These are phyloP conservation scores for Skeletonema marinoi DNA, from an alignment of 108 stramenopile genomes.

Conservation along the genomic window DNA sequence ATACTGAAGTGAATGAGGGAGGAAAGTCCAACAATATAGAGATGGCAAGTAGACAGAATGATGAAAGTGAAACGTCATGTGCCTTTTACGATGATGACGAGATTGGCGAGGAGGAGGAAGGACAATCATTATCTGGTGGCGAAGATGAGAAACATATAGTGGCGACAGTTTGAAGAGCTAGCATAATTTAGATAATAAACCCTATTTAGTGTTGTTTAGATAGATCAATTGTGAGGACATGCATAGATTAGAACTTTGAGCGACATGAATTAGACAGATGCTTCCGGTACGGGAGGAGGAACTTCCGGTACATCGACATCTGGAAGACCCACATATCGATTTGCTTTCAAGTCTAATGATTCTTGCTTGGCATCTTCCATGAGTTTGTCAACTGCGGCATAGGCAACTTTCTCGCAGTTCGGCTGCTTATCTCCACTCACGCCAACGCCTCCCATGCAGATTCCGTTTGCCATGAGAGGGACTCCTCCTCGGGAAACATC, in stretches of 20 bases:
- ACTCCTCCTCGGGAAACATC: not conserved
- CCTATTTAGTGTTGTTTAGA: not conserved
- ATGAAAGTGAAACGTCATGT: conserved; percentile 77
- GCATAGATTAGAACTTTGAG: not conserved
- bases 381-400: not conserved
- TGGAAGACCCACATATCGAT: too few relatives aligned
- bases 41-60: conserved; percentile 75
- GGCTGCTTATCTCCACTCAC: conserved; percentile 4
- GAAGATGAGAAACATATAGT: conserved; percentile 36
- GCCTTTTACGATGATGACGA: conserved; percentile 80
- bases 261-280: not conserved
- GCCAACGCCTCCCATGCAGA: not conserved
- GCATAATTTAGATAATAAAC: not conserved
- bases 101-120: conserved; percentile 68
- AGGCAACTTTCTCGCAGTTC: not conserved
- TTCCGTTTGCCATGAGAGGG: not conserved
- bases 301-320: too few relatives aligned
- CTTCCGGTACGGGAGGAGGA: not conserved
- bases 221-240: not conserved
- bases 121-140: conserved; percentile 52
- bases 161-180: not conserved
- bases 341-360: not conserved
- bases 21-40: conserved; percentile 46
- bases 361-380: not conserved
- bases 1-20: conserved; percentile 21